A percentile compares a stretch with the other conserved stretches of the same genome.
Conservation (phyloP, 1,139 yeast species). For the Candida smagusa region DNA sequence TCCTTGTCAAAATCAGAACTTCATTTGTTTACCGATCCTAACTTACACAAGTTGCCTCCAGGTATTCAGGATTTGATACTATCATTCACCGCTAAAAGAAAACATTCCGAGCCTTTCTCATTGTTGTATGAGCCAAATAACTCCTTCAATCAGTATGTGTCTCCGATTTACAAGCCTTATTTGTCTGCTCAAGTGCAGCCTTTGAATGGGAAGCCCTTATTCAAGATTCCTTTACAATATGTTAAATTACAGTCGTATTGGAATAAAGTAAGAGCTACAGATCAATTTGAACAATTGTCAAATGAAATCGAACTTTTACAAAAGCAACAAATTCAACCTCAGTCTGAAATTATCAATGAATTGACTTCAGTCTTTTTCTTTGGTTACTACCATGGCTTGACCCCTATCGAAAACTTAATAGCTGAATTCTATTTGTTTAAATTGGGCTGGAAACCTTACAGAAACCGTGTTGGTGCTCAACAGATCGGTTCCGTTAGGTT, state of each 20-base stretch:
- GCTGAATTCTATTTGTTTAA: constrained; percentile 41
- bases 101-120: constrained; percentile 21
- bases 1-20: constrained; percentile 30
- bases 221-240: constrained; percentile 37
- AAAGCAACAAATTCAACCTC: constrained; percentile 15
- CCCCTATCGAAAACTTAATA: constrained; percentile 39
- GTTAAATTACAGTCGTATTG: constrained; percentile 42
- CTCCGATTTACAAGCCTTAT: constrained; percentile 38
- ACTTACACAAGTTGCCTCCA: constrained; percentile 57
- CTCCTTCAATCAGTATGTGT: constrained; percentile 26
- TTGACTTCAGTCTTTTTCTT: constrained; percentile 51
- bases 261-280: constrained; percentile 46
- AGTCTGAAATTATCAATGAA: constrained; percentile 29
- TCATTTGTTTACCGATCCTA: constrained; percentile 35
- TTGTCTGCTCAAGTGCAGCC: constrained; percentile 32
- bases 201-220: constrained; percentile 13
- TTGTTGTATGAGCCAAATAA: constrained; percentile 22
- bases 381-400: constrained; percentile 57
- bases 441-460: constrained; percentile 46
- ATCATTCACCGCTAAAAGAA: constrained; percentile 47
- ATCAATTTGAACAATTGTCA: constrained; percentile 34
- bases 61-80: constrained; percentile 67
- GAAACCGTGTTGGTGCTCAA: constrained; percentile 8
- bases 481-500: constrained; percentile 5
- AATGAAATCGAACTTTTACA: constrained; percentile 27